Evolutionary conservation across 23 red algal species (phyloP).

Genomic region (Chondrus crispus): DNA sequence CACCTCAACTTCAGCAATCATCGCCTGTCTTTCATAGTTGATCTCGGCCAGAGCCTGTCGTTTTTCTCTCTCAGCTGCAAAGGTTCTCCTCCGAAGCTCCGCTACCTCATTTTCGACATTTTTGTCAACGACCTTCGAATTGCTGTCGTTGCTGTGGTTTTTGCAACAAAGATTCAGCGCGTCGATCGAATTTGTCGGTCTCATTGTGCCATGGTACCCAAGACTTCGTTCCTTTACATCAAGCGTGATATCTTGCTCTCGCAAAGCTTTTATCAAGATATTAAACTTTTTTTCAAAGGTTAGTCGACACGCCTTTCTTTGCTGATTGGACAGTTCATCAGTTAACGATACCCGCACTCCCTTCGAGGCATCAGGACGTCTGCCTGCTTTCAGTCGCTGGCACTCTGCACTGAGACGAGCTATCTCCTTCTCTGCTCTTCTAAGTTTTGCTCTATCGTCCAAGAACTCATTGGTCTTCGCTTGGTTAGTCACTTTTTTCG

Average conservation of each 20-base stretch:
- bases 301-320: background rate
- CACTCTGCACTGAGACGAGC: background rate
- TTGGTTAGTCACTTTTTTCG: conserved; percentile 87
- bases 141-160: background rate
- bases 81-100: conserved; percentile 11
- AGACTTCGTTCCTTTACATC: background rate
- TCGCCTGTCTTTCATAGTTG: conserved; percentile 52
- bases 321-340: background rate
- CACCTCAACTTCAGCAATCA: conserved; percentile 26
- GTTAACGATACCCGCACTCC: no score
- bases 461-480: conserved; percentile 83
- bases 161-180: background rate
- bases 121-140: background rate
- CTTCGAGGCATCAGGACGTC: background rate
- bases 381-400: background rate
- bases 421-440: conserved; percentile 63
- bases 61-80: conserved; percentile 26
- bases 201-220: no score
- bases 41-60: conserved; percentile 29
- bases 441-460: conserved; percentile 83
- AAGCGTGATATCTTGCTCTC: background rate
- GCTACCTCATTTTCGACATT: background rate
- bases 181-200: background rate
- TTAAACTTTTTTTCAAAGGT: background rate
- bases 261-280: background rate